Conservation (phyloP, 768 basidiomycete species). For the Suillus alpinus region DNA sequence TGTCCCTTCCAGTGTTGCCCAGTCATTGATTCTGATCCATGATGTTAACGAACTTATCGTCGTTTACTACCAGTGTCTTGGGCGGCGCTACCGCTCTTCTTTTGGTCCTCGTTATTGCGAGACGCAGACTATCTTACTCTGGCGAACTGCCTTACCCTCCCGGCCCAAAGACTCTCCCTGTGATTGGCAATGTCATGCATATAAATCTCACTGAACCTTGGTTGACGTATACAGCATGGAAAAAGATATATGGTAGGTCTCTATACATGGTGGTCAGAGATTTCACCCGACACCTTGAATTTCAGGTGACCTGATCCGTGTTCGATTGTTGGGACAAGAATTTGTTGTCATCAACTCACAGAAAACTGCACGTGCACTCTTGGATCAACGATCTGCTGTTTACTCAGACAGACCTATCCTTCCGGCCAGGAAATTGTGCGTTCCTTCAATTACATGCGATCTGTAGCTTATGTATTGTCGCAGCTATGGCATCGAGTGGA, state of each 20-base stretch:
- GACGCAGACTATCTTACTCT: neutral
- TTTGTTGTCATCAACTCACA: constrained; percentile 8
- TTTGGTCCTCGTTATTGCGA: neutral
- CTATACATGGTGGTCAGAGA: neutral
- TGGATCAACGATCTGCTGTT: constrained; percentile 6
- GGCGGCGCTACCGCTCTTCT: neutral
- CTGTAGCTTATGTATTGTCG: neutral
- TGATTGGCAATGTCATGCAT: constrained; percentile 25
- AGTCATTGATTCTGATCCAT: neutral
- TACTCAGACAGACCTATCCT: constrained; percentile 8
- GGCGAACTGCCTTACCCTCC: constrained; percentile 25
- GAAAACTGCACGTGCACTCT: neutral
- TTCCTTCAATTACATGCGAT: neutral
- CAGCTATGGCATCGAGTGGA: constrained; percentile 26
- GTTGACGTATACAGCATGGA: constrained; percentile 33
- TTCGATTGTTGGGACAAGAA: neutral
- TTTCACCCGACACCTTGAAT: neutral
- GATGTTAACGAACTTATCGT: neutral
- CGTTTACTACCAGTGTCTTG: neutral
- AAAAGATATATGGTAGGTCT: constrained; percentile 26
- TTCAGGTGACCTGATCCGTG: neutral
- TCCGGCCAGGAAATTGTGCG: neutral
- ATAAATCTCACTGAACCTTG: constrained; percentile 27
- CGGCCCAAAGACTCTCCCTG: constrained; percentile 26
- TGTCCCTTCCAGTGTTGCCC: neutral